phyloP scores from a whole-genome alignment of 768 basidiomycete genomes.

The Lanmaoa rubissima region DNA sequence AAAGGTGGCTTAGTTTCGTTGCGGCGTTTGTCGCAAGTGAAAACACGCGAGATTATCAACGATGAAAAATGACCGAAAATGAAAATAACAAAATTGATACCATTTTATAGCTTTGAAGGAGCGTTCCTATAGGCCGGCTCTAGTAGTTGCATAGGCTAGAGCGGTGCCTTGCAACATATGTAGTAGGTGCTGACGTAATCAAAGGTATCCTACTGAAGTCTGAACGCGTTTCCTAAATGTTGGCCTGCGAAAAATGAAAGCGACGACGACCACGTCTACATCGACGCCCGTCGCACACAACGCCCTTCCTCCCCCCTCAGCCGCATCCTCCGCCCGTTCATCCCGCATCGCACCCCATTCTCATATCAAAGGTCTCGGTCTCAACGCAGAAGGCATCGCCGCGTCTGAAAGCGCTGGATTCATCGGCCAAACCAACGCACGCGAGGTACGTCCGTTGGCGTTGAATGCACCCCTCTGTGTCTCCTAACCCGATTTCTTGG shows the following conservation, averaged over 20 bases:
- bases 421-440: conserved; percentile 84
- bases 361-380: conserved; percentile 94
- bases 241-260: conserved; percentile 28
- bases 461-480: neutral
- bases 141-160: no score
- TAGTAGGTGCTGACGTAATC: conserved; percentile 9
- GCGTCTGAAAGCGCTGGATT: conserved; percentile 76
- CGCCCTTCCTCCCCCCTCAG: conserved; percentile 67
- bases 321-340: conserved; percentile 58
- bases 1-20: neutral
- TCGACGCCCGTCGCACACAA: conserved; percentile 67
- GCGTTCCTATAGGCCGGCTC: no score
- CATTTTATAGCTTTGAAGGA: no score
- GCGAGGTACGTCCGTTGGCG: conserved; percentile 60
- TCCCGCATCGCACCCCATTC: conserved; percentile 90
- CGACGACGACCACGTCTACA: conserved; percentile 44
- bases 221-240: neutral
- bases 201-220: no score
- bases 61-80: no score
- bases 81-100: no score
- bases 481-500: neutral
- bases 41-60: no score
- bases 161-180: no score
- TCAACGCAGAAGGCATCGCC: conserved; percentile 81
- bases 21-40: no score